These are phyloP conservation scores for Populus ilicifolia DNA, from an alignment of 345 rosid species.

Conservation along the genomic window DNA sequence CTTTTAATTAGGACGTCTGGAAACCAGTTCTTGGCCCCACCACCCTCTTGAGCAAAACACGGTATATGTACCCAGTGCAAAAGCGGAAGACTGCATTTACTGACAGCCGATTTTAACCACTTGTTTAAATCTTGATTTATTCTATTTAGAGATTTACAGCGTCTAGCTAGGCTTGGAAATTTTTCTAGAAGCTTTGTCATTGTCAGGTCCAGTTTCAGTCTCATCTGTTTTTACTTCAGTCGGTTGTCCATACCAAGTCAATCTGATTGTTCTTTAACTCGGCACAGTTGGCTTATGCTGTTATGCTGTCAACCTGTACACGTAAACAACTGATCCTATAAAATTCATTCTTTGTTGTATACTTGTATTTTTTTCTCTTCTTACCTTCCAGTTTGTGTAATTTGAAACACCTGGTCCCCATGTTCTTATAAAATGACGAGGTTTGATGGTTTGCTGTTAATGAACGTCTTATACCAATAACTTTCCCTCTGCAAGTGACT, in stretches of 20 bases:
- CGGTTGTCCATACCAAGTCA: constrained; percentile 19
- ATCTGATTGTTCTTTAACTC: constrained; percentile 23
- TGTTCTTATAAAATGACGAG: neutral
- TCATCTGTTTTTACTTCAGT: constrained; percentile 8
- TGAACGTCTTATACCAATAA: neutral
- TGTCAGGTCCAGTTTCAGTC: neutral
- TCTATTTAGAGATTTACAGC: neutral
- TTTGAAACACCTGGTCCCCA: neutral
- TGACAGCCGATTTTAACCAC: constrained; percentile 1
- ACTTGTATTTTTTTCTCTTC: neutral
- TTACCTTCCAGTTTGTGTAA: neutral
- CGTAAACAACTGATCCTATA: neutral
- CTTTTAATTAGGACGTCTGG: constrained; percentile 38
- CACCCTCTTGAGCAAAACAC: constrained; percentile 31
- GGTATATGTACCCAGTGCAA: neutral
- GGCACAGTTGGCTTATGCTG: neutral
- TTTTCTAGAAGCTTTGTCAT: constrained; percentile 18
- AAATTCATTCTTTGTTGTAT: neutral
- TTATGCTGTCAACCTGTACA: constrained; percentile 9
- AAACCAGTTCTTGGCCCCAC: constrained; percentile 33
- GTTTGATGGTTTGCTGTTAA: neutral
- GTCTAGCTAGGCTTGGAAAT: neutral
- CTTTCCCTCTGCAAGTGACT: neutral
- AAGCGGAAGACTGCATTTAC: neutral
- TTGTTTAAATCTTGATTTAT: constrained; percentile 1